Conservation (phyloP, 768 basidiomycete genomes). For the Boletus rubroflammeus region DNA sequence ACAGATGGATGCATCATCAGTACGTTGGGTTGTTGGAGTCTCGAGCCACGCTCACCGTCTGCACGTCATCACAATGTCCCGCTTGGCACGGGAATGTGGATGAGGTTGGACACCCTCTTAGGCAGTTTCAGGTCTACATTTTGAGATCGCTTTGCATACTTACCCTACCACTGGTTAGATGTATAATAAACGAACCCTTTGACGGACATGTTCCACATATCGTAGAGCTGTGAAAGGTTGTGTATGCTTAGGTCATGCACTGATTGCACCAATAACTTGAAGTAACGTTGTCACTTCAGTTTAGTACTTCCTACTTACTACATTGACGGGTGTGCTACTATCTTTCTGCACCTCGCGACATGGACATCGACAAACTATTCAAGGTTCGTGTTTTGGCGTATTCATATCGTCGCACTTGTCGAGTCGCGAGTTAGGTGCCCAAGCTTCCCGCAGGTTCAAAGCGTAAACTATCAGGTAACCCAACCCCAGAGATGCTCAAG, state of each 20-base stretch:
- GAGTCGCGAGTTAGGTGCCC: slow-evolving; percentile 45
- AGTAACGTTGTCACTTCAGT: neutral
- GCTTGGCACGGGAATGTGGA: slow-evolving; percentile 3
- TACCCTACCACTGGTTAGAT: slow-evolving; percentile 3
- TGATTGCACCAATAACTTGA: neutral
- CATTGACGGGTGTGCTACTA: neutral
- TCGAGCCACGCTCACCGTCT: slow-evolving; percentile 25
- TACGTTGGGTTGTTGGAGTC: slow-evolving; percentile 26
- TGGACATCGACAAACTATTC: slow-evolving; percentile 52
- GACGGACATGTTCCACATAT: neutral
- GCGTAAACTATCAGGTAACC: slow-evolving; percentile 71
- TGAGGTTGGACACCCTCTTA: slow-evolving; percentile 3
- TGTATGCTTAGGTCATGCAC: slow-evolving; percentile 17
- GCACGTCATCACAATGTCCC: slow-evolving; percentile 6
- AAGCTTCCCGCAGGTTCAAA: slow-evolving; percentile 66
- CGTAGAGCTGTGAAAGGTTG: neutral
- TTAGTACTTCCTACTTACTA: neutral
- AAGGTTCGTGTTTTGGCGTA: slow-evolving; percentile 32
- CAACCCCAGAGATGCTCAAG: slow-evolving; percentile 79
- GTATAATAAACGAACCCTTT: neutral
- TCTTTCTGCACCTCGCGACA: slow-evolving; percentile 12
- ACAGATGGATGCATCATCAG: slow-evolving; percentile 15
- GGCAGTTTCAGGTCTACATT: neutral
- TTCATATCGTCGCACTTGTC: neutral
- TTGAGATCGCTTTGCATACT: neutral